Base-by-base conservation (phyloP, 305 asterid species). In the Fraxinus albicans region DNA sequence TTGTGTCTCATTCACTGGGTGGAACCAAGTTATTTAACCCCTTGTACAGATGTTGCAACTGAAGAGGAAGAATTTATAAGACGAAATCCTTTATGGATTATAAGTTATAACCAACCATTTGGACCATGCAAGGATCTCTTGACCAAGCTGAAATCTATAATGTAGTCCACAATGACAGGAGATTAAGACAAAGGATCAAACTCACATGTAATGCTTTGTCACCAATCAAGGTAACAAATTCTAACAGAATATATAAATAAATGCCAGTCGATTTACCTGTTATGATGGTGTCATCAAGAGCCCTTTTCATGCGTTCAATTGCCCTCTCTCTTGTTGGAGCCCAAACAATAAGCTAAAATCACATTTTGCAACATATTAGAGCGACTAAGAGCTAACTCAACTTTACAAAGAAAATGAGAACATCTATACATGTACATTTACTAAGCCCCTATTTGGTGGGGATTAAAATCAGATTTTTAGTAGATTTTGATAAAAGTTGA, bases 281-380 rank as follows among this genome's bases (percentile, higher is more conserved):
- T 70, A 96, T 94, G 33, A 92, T 87, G 86, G 99, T 96, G 89
- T 96, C 99, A 77, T 90, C 19, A 40, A 96, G 99, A 79, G 99
- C 99, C 88, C 99, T 90, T 88, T 96, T 96, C 99, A 96, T 96
- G 88, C 99, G 98, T 75, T 89, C 92, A 67, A 96, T 94, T 78
- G 99, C 99, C 85, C 91, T 91, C 79, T 93, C 98, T 77, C 99
- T 93, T 19, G 99, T 96, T 80, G 98, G 99, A 83, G 93, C 99
- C 99, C 99, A 96, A 50, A 96, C 99, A 76, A 96, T 94, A 83
- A 96, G 99, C 98, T 96, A 85, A 83, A 77, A 77, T 69, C 47
- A 84, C 74, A 81, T 44, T 79, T 33, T 50, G 67, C 50, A 40
- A 79, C 44, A 69, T 29, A 50, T 87, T 72, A 86, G 81, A 81